These are phyloP conservation scores for Blastocystis sp. DNA, from an alignment of 352 stramenopile genomes.

Conservation along the genomic window DNA sequence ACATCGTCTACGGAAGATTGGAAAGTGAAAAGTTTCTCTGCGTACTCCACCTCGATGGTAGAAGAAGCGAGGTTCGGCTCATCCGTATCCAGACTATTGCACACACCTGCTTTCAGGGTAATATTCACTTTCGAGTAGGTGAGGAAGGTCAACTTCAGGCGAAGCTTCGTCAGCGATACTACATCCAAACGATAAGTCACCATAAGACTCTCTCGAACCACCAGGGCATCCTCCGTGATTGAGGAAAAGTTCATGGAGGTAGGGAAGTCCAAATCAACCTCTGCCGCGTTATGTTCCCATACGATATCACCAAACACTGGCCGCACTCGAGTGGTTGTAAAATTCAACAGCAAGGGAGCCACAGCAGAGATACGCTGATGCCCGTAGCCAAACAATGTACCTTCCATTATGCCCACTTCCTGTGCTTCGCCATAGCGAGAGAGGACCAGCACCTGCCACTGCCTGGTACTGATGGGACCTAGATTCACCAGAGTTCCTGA, in stretches of 20 bases:
- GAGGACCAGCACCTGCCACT: neutral
- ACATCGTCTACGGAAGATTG: neutral
- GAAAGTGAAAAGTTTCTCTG: neutral
- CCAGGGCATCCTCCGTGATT: neutral
- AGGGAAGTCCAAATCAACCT: neutral
- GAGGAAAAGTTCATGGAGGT: neutral
- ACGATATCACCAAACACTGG: neutral
- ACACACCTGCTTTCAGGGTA: neutral
- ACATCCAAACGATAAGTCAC: neutral
- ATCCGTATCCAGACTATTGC: no score
- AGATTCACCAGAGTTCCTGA: neutral
- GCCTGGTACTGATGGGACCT: no score
- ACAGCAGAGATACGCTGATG: neutral
- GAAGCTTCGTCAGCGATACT: neutral
- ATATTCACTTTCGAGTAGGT: neutral
- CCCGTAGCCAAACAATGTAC: neutral
- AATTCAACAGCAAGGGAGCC: neutral
- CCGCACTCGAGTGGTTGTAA: neutral
- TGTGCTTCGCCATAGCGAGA: neutral
- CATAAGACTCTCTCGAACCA: neutral
- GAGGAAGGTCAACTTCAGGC: neutral
- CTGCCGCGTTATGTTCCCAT: neutral
- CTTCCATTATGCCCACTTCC: neutral
- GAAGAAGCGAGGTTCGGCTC: neutral
- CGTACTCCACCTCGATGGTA: neutral